Evolutionary conservation across 768 basidiomycete species (phyloP), one percentile per base, ranked within the genome.

Genomic region (Chalciporus sphaerocephalus): DNA sequence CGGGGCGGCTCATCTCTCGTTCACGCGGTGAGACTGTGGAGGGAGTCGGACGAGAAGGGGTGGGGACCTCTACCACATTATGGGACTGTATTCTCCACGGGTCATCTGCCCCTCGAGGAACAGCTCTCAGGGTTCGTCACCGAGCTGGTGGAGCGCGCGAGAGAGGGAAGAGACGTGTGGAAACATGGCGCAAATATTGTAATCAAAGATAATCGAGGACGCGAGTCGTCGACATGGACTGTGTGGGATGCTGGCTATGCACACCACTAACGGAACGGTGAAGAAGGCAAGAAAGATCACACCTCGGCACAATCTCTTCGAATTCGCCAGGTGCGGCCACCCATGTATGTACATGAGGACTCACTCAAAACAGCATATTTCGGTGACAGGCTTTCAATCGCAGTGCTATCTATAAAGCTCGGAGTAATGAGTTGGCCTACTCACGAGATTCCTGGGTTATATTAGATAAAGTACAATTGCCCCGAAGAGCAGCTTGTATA

Each of bases 171-270:
- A 18, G 17, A 11, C 28, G 13, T 24, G 40, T 46, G 50, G 53
- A 4, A 48, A 32, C 35, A 47, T 13, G 50, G 52, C 3, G 50
- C 48, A 34, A 27, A 5, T 9, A 30, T 51, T 5, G 27, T 22
- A n/a, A 32, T 50, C 8, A 35, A 9, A 12, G 46, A 41, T 16
- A 30, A 9, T 16, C 38, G 12, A 25, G 21, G 18, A 2, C 20
- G 25, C 20, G 27, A 28, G 15, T 9, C 24, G 13, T 17, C 9
- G 44, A 20, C 25, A 11, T 57, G 58, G 55, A 40, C 15, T 4
- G 58, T 60, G 22, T 59, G 47, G 58, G 54, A 56, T 45, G 54
- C 42, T 6, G 50, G 43, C 38, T 30, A 32, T 37, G 33, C 42
- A 30, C 23, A 22, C 27, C 17, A 37, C 17, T 46, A 28, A 30